These are phyloP conservation scores for Narthecium ossifragum DNA, from an alignment of 106 monocot species.

Conservation along the genomic window DNA sequence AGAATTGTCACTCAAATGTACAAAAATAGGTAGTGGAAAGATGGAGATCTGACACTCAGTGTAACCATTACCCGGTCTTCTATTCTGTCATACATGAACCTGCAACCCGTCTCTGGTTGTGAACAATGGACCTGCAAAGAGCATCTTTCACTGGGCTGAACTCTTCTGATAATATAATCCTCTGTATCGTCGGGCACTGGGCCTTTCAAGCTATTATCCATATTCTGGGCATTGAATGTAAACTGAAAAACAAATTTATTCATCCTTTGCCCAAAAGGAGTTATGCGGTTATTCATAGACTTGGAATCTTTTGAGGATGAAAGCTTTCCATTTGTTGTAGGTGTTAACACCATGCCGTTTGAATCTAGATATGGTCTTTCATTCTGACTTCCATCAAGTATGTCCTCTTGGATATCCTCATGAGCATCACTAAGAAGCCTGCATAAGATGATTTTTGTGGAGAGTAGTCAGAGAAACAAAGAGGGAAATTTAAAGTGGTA, in stretches of 20 bases:
- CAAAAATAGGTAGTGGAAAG: not conserved
- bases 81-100: slow-evolving; percentile 82
- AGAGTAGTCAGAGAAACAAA: not conserved
- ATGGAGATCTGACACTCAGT: not conserved
- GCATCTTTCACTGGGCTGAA: slow-evolving; percentile 64
- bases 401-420: slow-evolving; percentile 27
- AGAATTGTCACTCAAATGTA: slow-evolving; percentile 7
- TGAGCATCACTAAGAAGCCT: slow-evolving; percentile 54
- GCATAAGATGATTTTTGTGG: slow-evolving; percentile 13
- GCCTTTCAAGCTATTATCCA: slow-evolving; percentile 11
- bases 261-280: slow-evolving; percentile 83
- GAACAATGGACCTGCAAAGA: slow-evolving; percentile 51
- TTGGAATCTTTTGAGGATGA: slow-evolving; percentile 28
- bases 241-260: slow-evolving; percentile 67
- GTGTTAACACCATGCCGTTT: slow-evolving; percentile 19
- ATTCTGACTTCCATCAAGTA: slow-evolving; percentile 20
- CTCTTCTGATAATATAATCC: slow-evolving; percentile 77
- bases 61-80: slow-evolving; percentile 60
- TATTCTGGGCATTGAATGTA: slow-evolving; percentile 35
- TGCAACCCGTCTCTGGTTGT: slow-evolving; percentile 60
- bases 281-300: slow-evolving; percentile 27
- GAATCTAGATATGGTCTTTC: slow-evolving; percentile 29
- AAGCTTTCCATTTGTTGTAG: slow-evolving; percentile 36
- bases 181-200: slow-evolving; percentile 34
- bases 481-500: no score